Evolutionary conservation across 768 basidiomycete species (phyloP), one percentile per base, ranked within the genome.

Genomic region (Trametes cingulata): DNA sequence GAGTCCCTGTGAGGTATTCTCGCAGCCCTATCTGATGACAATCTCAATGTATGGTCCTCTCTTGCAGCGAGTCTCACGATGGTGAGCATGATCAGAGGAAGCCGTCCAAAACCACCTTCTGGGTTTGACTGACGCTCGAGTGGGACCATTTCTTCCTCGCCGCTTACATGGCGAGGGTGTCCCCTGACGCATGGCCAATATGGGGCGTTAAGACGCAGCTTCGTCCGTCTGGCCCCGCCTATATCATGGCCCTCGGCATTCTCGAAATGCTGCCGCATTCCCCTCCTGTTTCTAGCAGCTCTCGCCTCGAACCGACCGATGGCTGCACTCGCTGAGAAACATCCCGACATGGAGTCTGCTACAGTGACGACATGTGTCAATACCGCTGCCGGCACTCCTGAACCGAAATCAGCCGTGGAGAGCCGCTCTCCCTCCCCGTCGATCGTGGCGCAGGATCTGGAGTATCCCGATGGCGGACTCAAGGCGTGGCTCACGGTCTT

Each of bases 401-500:
- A 40, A 20, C 39, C 56, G 8, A 57, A 50, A n/a, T 49, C 48
- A 7, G 22, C 36, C 13, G 19, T 33, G 25, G 47, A 57, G 10
- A 57, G 56, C 27, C 48, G 45, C 37, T 13, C 55, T 24, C 7
- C 35, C 10, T 47, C 54, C 14, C 45, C 45, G 15, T 14, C 36
- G 6, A 14, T 22, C 10, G n/a, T n/a, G 1, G 37, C 10, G n/a
- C 37, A 41, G 1, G 47, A 49, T n/a, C 1, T 13, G 0, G 68
- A 58, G 10, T 71, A 58, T 39, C 71, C 68, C 13, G 70, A 72
- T 43, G 65, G 76, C 52, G 73, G 73, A 3, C 59, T 66, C 37
- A 41, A 60, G 36, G 74, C 69, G 0, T 77, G 78, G 73, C 66
- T 88, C 13, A 78, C 83, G 0, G 82, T 89, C 42, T 67, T 83